Evolutionary conservation across 2,329 filamentous ascomycete genomes (phyloP).

Genomic region (Beauveria caledonica): DNA sequence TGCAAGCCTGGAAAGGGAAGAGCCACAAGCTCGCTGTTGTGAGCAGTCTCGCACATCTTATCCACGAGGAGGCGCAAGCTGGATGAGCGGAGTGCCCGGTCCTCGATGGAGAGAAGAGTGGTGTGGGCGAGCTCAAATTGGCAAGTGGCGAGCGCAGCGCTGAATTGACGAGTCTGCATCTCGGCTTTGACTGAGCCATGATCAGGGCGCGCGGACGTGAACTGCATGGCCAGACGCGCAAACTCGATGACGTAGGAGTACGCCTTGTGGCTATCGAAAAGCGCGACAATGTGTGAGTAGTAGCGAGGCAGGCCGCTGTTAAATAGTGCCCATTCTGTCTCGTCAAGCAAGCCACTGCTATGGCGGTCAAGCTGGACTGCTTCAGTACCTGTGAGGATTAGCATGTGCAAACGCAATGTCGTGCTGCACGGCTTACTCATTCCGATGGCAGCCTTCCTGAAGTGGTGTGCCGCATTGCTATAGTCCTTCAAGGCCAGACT

Average conservation of each 20-base stretch:
- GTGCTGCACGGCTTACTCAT: conserved; percentile 56
- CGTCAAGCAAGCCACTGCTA: conserved; percentile 61
- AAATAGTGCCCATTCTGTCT: conserved; percentile 61
- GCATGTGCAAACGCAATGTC: conserved; percentile 10
- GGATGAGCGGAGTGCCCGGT: conserved; percentile 62
- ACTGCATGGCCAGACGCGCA: conserved; percentile 65
- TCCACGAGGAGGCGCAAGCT: conserved; percentile 63
- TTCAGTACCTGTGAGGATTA: conserved; percentile 34
- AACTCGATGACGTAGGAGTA: conserved; percentile 82
- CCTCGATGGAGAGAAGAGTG: conserved; percentile 64
- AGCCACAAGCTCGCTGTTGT: conserved; percentile 59
- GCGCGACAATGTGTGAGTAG: conserved; percentile 73
- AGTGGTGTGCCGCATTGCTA: conserved; percentile 62
- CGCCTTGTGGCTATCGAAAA: conserved; percentile 72
- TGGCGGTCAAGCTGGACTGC: conserved; percentile 42
- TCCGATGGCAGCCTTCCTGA: conserved; percentile 74
- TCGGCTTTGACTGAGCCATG: conserved; percentile 49
- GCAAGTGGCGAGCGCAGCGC: conserved; percentile 67
- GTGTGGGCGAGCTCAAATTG: conserved; percentile 79
- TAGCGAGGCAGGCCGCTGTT: conserved; percentile 73
- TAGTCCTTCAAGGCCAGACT: conserved; percentile 66
- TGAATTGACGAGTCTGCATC: conserved; percentile 77
- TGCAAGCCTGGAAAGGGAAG: conserved; percentile 74
- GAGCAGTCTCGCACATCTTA: conserved; percentile 59
- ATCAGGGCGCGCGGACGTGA: conserved; percentile 30